Conservation (phyloP, 202 grass and related monocot genomes). For the Digitaria exilis region DNA sequence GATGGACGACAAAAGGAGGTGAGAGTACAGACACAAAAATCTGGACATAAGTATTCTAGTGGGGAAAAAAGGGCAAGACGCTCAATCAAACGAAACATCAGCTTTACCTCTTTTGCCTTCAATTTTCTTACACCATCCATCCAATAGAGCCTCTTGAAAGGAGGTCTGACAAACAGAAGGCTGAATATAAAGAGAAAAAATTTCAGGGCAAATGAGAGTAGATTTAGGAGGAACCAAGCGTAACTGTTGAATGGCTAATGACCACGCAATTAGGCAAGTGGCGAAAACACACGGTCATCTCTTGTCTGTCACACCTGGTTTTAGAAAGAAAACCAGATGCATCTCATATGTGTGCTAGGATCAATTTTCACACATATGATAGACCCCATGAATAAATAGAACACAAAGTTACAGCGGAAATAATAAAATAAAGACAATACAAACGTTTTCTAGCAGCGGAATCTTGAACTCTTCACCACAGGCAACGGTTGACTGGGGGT, state of each 20-base stretch:
- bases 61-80: not conserved
- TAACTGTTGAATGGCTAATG: slow-evolving; percentile 31
- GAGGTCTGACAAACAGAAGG: slow-evolving; percentile 2
- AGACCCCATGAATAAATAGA: too few species aligned
- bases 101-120: slow-evolving; percentile 16
- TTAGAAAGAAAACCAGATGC: too few species aligned
- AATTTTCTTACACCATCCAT: slow-evolving; percentile 24
- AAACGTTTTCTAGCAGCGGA: too few species aligned
- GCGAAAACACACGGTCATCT: not conserved
- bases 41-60: not conserved
- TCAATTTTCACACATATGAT: too few species aligned
- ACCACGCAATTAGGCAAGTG: slow-evolving; percentile 15
- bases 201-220: slow-evolving; percentile 13
- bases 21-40: not conserved
- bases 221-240: slow-evolving; percentile 35
- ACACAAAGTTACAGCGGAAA: too few species aligned
- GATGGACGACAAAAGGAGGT: not conserved
- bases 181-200: not conserved
- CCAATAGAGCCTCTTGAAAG: slow-evolving; percentile 15
- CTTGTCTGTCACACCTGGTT: too few species aligned
- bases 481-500: too few species aligned
- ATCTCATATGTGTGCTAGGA: too few species aligned
- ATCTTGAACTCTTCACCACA: too few species aligned
- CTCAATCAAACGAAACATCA: slow-evolving; percentile 6
- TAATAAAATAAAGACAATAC: too few species aligned